Conservation (phyloP, 108 stramenopile genomes). For the Discostella stelligeroides region DNA sequence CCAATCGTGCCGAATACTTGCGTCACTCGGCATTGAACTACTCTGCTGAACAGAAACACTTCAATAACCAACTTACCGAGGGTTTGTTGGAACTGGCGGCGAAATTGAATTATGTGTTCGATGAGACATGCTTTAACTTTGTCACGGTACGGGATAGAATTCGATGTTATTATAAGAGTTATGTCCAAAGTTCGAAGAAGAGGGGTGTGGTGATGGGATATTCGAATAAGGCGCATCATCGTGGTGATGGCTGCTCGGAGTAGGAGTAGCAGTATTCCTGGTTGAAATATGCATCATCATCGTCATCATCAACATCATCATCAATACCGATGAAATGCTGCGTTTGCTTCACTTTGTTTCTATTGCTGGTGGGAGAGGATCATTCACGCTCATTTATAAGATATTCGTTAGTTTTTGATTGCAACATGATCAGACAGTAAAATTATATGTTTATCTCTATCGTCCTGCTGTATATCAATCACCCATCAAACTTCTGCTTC, state of each 20-base stretch:
- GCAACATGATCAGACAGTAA: no score
- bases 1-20: slow-evolving; percentile 87
- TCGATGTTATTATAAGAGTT: slow-evolving; percentile 90
- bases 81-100: slow-evolving; percentile 85
- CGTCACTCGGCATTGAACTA: slow-evolving; percentile 91
- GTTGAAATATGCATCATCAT: no score
- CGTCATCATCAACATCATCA: no score
- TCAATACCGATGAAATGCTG: no score
- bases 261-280: no score
- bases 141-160: slow-evolving; percentile 87
- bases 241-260: background rate
- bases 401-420: no score
- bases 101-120: slow-evolving; percentile 83
- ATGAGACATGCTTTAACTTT: slow-evolving; percentile 83
- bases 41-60: slow-evolving; percentile 89
- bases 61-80: slow-evolving; percentile 88
- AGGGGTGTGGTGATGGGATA: slow-evolving; percentile 78
- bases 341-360: no score
- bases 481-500: no score
- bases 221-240: slow-evolving; percentile 3
- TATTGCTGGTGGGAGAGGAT: no score
- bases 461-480: no score
- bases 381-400: no score
- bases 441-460: no score
- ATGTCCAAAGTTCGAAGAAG: slow-evolving; percentile 89